Conservation (phyloP, 352 stramenopile species). For the Globisporangium abappressorium region DNA sequence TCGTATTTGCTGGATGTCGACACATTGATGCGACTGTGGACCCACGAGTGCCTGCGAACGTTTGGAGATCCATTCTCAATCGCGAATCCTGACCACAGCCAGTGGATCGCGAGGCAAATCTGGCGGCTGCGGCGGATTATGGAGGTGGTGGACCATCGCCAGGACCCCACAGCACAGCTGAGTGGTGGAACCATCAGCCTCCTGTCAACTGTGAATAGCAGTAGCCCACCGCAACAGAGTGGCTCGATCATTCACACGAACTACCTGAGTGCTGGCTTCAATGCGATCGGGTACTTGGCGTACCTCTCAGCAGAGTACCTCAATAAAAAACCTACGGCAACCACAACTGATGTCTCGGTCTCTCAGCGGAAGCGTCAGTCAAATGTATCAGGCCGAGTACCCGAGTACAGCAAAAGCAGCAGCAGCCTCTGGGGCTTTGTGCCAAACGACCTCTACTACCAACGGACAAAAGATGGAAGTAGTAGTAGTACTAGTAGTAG, state of each 20-base stretch:
- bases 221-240: not conserved
- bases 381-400: not conserved
- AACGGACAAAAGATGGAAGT: not conserved
- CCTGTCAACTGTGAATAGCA: not conserved
- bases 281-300: not conserved
- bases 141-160: slow-evolving; percentile 19
- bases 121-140: slow-evolving; percentile 23
- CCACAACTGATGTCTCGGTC: not conserved
- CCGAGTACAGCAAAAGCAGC: not conserved
- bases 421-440: slow-evolving; percentile 28
- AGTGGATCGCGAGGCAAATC: slow-evolving; percentile 15
- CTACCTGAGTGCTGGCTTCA: slow-evolving; percentile 5
- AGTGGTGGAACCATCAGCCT: not conserved
- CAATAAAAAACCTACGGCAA: slow-evolving; percentile 2
- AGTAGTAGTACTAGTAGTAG: not conserved
- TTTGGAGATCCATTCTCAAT: slow-evolving; percentile 24
- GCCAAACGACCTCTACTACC: slow-evolving; percentile 25
- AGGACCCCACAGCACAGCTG: not conserved
- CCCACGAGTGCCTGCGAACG: slow-evolving; percentile 40
- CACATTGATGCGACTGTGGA: slow-evolving; percentile 45
- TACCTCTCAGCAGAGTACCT: slow-evolving; percentile 10
- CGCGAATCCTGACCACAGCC: not conserved
- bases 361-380: not conserved
- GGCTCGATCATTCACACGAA: not conserved
- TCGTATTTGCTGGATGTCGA: slow-evolving; percentile 37